Evolutionary conservation across 352 stramenopile species (phyloP).

Genomic region (Phytophthora colocasiae): DNA sequence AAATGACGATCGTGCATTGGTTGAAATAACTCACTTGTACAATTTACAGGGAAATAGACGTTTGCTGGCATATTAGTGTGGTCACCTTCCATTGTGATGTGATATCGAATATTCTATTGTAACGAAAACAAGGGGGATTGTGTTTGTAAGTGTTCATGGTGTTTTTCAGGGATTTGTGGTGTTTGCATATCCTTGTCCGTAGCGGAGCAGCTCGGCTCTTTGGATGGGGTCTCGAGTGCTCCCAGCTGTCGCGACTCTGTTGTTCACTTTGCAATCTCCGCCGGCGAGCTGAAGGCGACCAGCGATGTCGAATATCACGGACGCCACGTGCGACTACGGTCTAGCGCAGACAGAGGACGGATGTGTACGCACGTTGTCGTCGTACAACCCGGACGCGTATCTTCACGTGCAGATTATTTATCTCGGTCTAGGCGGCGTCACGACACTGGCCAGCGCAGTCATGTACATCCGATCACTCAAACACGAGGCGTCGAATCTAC

Average conservation of each 20-base stretch:
- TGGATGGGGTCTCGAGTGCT: constrained; percentile 20
- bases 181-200: no score
- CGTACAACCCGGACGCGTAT: constrained; percentile 39
- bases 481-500: constrained; percentile 39
- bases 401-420: constrained; percentile 44
- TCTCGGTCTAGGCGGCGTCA: constrained; percentile 33
- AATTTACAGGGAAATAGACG: no score
- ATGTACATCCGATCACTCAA: constrained; percentile 42
- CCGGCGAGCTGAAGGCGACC: constrained; percentile 7
- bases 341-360: constrained; percentile 35
- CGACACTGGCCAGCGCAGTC: constrained; percentile 27
- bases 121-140: no score
- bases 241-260: constrained; percentile 20
- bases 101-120: no score
- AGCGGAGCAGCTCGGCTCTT: constrained; percentile 28
- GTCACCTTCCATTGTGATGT: no score
- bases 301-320: constrained; percentile 38
- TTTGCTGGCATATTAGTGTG: no score
- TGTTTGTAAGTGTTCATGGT: no score
- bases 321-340: constrained; percentile 40
- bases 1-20: no score
- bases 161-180: no score
- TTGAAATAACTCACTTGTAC: no score
- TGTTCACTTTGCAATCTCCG: constrained; percentile 34
- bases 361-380: constrained; percentile 38